Evolutionary conservation across 2,329 filamentous ascomycete genomes (phyloP), one percentile per base, ranked within the genome.

Genomic region (Gnomoniopsis sp.): DNA sequence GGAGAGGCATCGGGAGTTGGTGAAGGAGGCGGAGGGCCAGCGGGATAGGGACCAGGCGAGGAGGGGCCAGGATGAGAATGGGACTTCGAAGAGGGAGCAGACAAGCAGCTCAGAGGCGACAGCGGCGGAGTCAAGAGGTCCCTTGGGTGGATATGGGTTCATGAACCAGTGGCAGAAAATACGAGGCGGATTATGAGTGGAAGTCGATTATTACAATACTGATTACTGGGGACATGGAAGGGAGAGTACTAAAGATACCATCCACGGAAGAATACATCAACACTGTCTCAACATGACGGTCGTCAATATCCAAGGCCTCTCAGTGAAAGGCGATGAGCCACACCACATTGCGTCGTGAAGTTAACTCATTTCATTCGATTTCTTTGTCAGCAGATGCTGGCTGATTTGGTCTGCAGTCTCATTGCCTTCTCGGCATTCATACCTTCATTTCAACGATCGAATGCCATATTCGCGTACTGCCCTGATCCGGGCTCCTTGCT

Each of bases 101-200:
- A 54, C 65, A 68, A 38, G 65, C 65, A 50, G 65, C n/a, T 49
- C 66, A 34, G 71, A 66, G 36, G 70, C 63, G 10, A 66, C 53
- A 57, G 33, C 55, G 64, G 66, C 23, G 55, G 79, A 81, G 53
- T 73, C 68, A 57, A 79, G 75, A 65, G 70, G 75, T 2, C 72
- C 75, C 53, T 71, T 75, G 0, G 78, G 79, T 1, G 82, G 81
- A 0, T 86, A 86, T 67, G 82, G 83, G 6, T 72, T 87, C 55
- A 85, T 87, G 64, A 86, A 79, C 70, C 84, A 87, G 69, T 70
- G 86, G 60, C 83, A 86, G 70, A 84, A 84, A 70, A 75, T 87
- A 59, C 77, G 84, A 53, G 79, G 76, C 44, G 83, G 82, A 1
- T 66, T 84, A 55, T 81, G 67, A 72, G 36, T 30, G 14, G 44